phyloP scores from a whole-genome alignment of 192 early-diverging fungal genomes.

The Rhizoclosmatium sp. region DNA sequence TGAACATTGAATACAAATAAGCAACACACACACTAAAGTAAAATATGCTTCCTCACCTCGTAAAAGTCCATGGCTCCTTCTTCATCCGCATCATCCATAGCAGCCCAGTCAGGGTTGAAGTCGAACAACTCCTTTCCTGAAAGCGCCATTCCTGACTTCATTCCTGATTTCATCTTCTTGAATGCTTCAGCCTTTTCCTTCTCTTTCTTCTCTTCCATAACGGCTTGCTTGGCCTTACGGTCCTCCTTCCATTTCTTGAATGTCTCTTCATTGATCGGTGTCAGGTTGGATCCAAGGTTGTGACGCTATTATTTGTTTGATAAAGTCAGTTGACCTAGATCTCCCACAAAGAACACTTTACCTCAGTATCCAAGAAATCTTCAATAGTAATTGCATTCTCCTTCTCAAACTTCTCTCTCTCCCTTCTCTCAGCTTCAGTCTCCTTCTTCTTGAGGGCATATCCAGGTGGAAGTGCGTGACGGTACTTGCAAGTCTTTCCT shows the following conservation, averaged over 20 bases:
- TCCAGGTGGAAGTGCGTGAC: constrained; percentile 95
- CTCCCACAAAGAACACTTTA: constrained; percentile 40
- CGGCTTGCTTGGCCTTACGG: constrained; percentile 75
- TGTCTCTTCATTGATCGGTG: constrained; percentile 92
- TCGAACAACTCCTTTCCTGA: constrained; percentile 97
- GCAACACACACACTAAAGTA: too few species aligned
- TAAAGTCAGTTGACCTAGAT: not conserved
- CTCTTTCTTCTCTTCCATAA: constrained; percentile 67
- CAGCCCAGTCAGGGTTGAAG: constrained; percentile 92
- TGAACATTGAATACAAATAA: too few species aligned
- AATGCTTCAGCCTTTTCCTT: constrained; percentile 68
- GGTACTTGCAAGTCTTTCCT: constrained; percentile 90
- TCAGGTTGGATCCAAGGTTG: constrained; percentile 88
- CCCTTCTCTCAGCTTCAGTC: constrained; percentile 75
- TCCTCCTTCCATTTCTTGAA: constrained; percentile 95
- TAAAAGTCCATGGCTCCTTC: constrained; percentile 82
- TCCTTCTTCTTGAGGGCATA: constrained; percentile 94
- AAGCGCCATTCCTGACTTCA: constrained; percentile 82
- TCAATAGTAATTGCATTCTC: constrained; percentile 90
- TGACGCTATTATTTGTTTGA: constrained; percentile 71
- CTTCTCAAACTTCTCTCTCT: constrained; percentile 71
- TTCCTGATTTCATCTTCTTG: constrained; percentile 90
- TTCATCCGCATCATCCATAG: constrained; percentile 77
- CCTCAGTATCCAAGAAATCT: constrained; percentile 96
- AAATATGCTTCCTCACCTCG: constrained; percentile 41